phyloP scores from a whole-genome alignment of 2,329 filamentous ascomycete species.

The Emmonsiellopsis sp. region DNA sequence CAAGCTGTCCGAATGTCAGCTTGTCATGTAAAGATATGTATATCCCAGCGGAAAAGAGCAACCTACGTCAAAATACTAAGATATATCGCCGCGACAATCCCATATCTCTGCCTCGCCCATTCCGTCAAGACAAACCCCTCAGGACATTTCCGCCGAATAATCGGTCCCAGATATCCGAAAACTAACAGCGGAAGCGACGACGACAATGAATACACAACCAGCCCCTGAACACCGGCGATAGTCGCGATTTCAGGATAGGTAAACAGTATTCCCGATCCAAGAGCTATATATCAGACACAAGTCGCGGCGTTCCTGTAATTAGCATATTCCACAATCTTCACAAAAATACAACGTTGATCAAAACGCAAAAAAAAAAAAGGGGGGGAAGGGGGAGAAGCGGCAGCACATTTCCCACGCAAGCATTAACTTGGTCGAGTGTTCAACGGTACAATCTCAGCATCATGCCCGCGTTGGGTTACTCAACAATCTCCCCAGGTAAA shows the following conservation, averaged over 20 bases:
- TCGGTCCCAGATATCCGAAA: conserved; percentile 65
- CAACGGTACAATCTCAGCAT: conserved; percentile 93
- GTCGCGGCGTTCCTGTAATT: conserved; percentile 35
- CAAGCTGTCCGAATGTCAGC: conserved; percentile 34
- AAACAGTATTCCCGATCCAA: conserved; percentile 77
- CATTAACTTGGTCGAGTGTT: conserved; percentile 98
- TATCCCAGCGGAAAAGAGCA: background rate
- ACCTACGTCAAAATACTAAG: conserved; percentile 61
- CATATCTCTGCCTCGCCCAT: conserved; percentile 74
- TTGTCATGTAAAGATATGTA: conserved; percentile 2
- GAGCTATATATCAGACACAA: conserved; percentile 43
- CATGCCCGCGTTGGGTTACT: conserved; percentile 30
- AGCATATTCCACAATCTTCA: conserved; percentile 14
- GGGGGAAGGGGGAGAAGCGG: conserved; percentile 55
- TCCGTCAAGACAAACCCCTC: conserved; percentile 79
- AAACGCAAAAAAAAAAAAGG: conserved; percentile 15
- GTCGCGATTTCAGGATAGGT: conserved; percentile 74
- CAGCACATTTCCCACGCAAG: conserved; percentile 98
- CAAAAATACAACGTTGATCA: conserved; percentile 12
- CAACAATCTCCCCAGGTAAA: conserved; percentile 19
- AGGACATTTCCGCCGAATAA: conserved; percentile 70
- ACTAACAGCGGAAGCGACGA: conserved; percentile 64
- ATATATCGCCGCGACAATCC: conserved; percentile 58
- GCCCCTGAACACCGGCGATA: conserved; percentile 68
- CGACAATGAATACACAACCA: conserved; percentile 66